Conservation (phyloP, 176 grass and related monocot genomes). For the Juncus effusus region DNA sequence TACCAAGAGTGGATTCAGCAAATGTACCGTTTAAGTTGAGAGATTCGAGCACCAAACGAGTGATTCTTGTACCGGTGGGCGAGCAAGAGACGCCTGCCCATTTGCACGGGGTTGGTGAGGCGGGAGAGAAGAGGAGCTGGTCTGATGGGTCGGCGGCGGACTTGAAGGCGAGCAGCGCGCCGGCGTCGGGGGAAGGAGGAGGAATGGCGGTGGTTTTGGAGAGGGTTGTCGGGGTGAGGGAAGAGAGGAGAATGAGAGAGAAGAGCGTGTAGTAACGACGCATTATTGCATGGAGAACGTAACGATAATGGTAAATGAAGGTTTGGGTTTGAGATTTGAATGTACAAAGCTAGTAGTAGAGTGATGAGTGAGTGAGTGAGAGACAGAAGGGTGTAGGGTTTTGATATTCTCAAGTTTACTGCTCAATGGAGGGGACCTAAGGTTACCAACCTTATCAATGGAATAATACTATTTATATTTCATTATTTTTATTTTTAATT, state of each 20-base stretch:
- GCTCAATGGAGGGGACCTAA: no score
- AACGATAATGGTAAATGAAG: neutral
- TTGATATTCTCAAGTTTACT: no score
- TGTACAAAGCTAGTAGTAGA: neutral
- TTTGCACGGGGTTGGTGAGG: constrained; percentile 31
- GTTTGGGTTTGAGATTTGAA: constrained; percentile 6
- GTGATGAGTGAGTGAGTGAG: neutral
- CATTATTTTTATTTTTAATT: no score
- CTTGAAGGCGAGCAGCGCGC: constrained; percentile 53
- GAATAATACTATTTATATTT: no score
- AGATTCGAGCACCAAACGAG: constrained; percentile 66
- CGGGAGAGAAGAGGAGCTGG: constrained; percentile 31
- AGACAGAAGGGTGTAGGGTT: neutral
- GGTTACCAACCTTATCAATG: no score
- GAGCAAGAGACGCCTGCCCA: constrained; percentile 47
- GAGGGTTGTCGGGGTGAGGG: neutral
- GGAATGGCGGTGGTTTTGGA: neutral
- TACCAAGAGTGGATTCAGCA: constrained; percentile 33
- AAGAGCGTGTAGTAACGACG: neutral
- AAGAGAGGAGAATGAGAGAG: constrained; percentile 9
- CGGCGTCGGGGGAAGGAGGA: constrained; percentile 5
- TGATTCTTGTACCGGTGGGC: constrained; percentile 23
- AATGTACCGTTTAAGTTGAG: constrained; percentile 61
- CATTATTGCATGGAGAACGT: neutral
- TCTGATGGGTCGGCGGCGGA: constrained; percentile 54